Evolutionary conservation across 1,139 yeast genomes (phyloP).

Genomic region (Yamadazyma sp.): DNA sequence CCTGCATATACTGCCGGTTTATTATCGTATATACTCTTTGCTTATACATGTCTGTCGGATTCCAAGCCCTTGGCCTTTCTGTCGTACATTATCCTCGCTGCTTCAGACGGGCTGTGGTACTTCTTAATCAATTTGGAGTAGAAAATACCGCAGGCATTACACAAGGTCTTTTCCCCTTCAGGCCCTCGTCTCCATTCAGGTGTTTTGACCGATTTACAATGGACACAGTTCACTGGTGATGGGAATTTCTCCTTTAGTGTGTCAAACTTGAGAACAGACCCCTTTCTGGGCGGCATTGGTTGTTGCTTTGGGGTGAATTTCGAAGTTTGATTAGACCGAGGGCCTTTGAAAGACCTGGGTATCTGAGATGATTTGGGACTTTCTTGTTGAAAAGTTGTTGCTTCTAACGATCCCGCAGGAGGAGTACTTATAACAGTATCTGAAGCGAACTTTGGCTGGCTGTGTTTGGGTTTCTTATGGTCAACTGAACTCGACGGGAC

Average conservation of each 20-base stretch:
- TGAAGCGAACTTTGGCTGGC: neutral
- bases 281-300: neutral
- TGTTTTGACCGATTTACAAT: constrained; percentile 32
- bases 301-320: neutral
- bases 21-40: too few relatives aligned
- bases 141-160: constrained; percentile 50
- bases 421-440: too few relatives aligned
- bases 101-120: constrained; percentile 23
- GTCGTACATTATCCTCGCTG: constrained; percentile 28
- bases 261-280: constrained; percentile 6
- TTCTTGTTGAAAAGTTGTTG: too few relatives aligned
- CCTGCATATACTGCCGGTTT: constrained; percentile 2
- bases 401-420: too few relatives aligned
- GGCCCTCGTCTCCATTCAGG: constrained; percentile 53
- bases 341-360: too few relatives aligned
- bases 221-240: constrained; percentile 20
- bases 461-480: too few relatives aligned
- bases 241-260: neutral
- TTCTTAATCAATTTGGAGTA: constrained; percentile 32
- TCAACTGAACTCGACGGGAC: too few relatives aligned
- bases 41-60: constrained; percentile 15
- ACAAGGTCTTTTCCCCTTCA: constrained; percentile 41
- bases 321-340: too few relatives aligned
- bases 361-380: too few relatives aligned
- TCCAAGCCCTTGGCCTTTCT: constrained; percentile 22